Evolutionary conservation across 1,284 basidiomycete genomes (phyloP).

Genomic region (Phellopilus nigrolimitatus): DNA sequence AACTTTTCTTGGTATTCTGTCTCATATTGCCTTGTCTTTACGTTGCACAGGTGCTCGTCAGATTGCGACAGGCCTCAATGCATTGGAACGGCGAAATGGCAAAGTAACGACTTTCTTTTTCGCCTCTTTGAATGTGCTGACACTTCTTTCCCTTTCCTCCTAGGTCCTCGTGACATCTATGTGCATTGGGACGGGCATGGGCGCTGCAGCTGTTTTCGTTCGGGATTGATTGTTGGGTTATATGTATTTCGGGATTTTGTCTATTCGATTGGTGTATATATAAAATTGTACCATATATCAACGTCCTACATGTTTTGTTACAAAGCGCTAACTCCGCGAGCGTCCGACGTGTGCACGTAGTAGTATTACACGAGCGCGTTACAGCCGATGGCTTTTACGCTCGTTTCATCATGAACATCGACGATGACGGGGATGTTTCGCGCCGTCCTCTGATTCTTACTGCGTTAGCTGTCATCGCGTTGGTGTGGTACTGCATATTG

Average conservation of each 20-base stretch:
- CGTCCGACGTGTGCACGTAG: no score
- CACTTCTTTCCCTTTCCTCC: no score
- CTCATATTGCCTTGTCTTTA: slow-evolving; percentile 18
- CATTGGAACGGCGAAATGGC: slow-evolving; percentile 70
- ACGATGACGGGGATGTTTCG: not conserved
- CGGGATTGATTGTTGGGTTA: slow-evolving; percentile 37
- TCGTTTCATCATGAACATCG: slow-evolving; percentile 6
- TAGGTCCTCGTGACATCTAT: slow-evolving; percentile 79
- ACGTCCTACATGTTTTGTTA: slow-evolving; percentile 2
- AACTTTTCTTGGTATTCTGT: slow-evolving; percentile 10
- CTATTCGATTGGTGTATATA: no score
- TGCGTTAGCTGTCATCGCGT: slow-evolving; percentile 40
- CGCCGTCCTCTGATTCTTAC: slow-evolving; percentile 3
- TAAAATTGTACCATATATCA: no score
- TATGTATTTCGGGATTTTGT: no score
- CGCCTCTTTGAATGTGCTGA: no score
- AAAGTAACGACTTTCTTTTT: slow-evolving; percentile 48
- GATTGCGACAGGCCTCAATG: slow-evolving; percentile 83
- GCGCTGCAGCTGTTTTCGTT: slow-evolving; percentile 74
- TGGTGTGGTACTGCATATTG: slow-evolving; percentile 69
- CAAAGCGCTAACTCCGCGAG: no score
- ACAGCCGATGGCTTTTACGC: not conserved
- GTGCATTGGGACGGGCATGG: slow-evolving; percentile 88
- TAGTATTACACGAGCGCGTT: no score
- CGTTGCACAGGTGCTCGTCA: slow-evolving; percentile 75